Conservation (phyloP, 805 yeast species). For the Hanseniaspora jakobsenii region DNA sequence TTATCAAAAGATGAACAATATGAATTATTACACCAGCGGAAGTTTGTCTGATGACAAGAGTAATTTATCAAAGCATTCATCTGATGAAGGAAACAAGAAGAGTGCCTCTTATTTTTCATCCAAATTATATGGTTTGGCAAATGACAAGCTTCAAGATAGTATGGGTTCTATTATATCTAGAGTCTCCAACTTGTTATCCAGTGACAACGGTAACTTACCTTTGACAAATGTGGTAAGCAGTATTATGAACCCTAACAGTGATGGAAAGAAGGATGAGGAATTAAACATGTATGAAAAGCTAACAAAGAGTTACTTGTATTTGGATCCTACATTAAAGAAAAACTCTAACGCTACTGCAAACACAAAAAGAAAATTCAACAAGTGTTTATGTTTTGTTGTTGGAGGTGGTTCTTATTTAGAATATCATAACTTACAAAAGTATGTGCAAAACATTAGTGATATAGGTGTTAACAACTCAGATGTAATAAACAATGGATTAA, state of each 20-base stretch:
- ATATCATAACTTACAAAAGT: slow-evolving; percentile 86
- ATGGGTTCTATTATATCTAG: slow-evolving; percentile 82
- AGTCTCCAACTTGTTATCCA: slow-evolving; percentile 62
- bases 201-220: slow-evolving; percentile 79
- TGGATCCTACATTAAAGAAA: slow-evolving; percentile 75
- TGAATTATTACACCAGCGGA: slow-evolving; percentile 31
- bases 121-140: slow-evolving; percentile 66
- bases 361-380: slow-evolving; percentile 65
- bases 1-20: slow-evolving; percentile 62
- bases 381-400: slow-evolving; percentile 78
- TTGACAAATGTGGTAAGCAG: slow-evolving; percentile 85
- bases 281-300: slow-evolving; percentile 49
- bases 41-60: too few relatives aligned
- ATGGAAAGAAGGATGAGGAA: slow-evolving; percentile 50
- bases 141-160: slow-evolving; percentile 76
- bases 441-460: slow-evolving; percentile 40
- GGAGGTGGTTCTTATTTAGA: slow-evolving; percentile 96
- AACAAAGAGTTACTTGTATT: slow-evolving; percentile 81
- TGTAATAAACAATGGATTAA: background rate
- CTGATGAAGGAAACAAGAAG: slow-evolving; percentile 23
- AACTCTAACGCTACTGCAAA: slow-evolving; percentile 88
- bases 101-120: slow-evolving; percentile 63
- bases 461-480: slow-evolving; percentile 38
- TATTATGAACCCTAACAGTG: slow-evolving; percentile 67
- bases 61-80: too few relatives aligned